phyloP scores from a whole-genome alignment of 352 stramenopile genomes.

The Labyrinthula sp. region DNA sequence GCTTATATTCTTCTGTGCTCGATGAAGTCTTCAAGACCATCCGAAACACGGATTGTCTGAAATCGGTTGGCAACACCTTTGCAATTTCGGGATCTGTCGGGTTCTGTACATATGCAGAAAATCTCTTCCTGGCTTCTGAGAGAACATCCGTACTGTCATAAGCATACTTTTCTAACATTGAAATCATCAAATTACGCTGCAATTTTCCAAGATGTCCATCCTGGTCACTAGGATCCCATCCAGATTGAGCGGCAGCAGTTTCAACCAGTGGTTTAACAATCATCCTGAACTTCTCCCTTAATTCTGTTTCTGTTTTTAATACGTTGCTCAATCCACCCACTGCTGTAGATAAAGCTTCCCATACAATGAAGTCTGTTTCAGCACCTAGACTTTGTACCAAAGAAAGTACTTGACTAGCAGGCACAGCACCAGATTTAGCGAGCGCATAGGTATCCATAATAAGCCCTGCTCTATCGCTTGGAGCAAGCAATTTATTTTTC shows the following conservation, averaged over 20 bases:
- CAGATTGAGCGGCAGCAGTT: constrained; percentile 38
- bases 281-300: constrained; percentile 39
- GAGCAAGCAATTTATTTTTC: constrained; percentile 41
- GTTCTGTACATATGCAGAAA: constrained; percentile 39
- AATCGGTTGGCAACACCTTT: constrained; percentile 43
- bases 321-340: constrained; percentile 40
- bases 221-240: constrained; percentile 42
- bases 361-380: constrained; percentile 51
- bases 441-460: constrained; percentile 72
- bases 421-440: constrained; percentile 50
- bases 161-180: constrained; percentile 46
- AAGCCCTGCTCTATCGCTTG: constrained; percentile 66
- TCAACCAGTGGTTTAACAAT: constrained; percentile 45
- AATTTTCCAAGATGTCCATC: constrained; percentile 51
- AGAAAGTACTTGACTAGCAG: constrained; percentile 42
- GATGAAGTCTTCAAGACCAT: constrained; percentile 49
- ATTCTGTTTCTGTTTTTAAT: constrained; percentile 36
- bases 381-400: constrained; percentile 44
- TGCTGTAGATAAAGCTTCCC: constrained; percentile 40
- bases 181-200: constrained; percentile 47
- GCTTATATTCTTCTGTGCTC: constrained; percentile 38
- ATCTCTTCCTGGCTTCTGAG: constrained; percentile 39
- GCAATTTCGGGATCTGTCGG: constrained; percentile 36
- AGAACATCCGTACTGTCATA: constrained; percentile 38
- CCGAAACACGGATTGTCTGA: constrained; percentile 48